Evolutionary conservation across 345 rosid species (phyloP).

Genomic region (Punica granatum): DNA sequence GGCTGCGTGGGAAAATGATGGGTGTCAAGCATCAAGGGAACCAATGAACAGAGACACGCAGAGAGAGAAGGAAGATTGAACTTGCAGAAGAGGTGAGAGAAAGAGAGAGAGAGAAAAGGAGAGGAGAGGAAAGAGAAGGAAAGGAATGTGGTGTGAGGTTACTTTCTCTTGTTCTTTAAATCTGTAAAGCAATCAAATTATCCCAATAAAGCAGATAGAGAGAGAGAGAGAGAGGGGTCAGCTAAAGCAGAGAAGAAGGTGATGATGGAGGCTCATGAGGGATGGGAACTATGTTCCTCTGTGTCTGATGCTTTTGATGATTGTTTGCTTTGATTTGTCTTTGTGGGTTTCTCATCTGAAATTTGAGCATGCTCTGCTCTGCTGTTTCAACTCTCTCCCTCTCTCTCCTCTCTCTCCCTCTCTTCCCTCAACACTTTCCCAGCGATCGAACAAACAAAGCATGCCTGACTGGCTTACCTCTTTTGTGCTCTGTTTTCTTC

Average conservation of each 20-base stretch:
- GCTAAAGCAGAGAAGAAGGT: not conserved
- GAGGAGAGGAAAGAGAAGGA: too few relatives aligned
- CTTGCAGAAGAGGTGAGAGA: too few relatives aligned
- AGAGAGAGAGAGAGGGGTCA: not conserved
- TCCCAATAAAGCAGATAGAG: not conserved
- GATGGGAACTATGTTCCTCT: not conserved
- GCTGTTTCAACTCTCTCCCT: not conserved
- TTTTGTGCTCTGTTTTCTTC: not conserved
- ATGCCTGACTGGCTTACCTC: not conserved
- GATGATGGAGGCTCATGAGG: not conserved
- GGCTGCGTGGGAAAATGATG: slow-evolving; percentile 6
- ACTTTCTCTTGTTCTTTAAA: not conserved
- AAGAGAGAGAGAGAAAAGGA: not conserved
- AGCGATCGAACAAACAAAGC: not conserved
- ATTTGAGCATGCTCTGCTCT: not conserved
- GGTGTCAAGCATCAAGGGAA: slow-evolving; percentile 59
- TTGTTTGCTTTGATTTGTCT: not conserved
- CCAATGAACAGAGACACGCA: slow-evolving; percentile 32
- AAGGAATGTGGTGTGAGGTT: not conserved
- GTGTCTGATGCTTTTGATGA: slow-evolving; percentile 3
- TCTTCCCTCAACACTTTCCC: not conserved
- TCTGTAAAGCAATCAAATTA: not conserved
- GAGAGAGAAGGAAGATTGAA: slow-evolving; percentile 19
- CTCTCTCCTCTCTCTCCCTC: not conserved
- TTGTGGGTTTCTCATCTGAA: not conserved